These are phyloP conservation scores for Erysiphe neolycopersici DNA, from an alignment of 2,329 filamentous ascomycete species.

Conservation along the genomic window DNA sequence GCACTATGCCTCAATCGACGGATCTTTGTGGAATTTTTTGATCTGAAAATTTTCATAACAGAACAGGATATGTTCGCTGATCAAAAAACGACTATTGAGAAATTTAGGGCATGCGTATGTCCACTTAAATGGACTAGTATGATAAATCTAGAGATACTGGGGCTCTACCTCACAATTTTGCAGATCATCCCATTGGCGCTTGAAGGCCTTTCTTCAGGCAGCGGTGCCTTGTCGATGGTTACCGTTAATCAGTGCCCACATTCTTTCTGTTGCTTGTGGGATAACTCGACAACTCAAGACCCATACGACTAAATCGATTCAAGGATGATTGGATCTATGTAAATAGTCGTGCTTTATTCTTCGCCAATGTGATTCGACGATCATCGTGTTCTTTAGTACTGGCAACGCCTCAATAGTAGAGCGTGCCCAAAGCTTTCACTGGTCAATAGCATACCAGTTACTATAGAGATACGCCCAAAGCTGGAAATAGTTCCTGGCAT, in stretches of 20 bases:
- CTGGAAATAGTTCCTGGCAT: too few species aligned
- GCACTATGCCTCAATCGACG: too few species aligned
- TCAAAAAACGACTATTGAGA: not conserved
- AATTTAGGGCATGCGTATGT: not conserved
- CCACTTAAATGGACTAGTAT: not conserved
- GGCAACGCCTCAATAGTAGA: too few species aligned
- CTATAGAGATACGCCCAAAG: too few species aligned
- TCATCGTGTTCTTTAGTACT: not conserved
- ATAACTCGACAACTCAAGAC: not conserved
- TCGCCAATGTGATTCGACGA: not conserved
- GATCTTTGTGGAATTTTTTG: too few species aligned
- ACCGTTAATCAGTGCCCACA: not conserved
- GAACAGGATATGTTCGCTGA: not conserved
- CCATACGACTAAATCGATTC: not conserved
- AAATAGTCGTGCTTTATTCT: not conserved
- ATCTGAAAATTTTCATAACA: not conserved
- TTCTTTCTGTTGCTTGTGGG: not conserved
- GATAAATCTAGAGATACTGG: not conserved
- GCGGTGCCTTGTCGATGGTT: not conserved
- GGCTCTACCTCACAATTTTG: not conserved
- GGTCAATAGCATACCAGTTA: too few species aligned
- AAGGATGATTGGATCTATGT: too few species aligned
- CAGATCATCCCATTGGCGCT: not conserved
- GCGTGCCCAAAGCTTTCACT: too few species aligned
- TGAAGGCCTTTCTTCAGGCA: not conserved